Conservation (phyloP, 768 basidiomycete genomes). For the Pholiota molesta region DNA sequence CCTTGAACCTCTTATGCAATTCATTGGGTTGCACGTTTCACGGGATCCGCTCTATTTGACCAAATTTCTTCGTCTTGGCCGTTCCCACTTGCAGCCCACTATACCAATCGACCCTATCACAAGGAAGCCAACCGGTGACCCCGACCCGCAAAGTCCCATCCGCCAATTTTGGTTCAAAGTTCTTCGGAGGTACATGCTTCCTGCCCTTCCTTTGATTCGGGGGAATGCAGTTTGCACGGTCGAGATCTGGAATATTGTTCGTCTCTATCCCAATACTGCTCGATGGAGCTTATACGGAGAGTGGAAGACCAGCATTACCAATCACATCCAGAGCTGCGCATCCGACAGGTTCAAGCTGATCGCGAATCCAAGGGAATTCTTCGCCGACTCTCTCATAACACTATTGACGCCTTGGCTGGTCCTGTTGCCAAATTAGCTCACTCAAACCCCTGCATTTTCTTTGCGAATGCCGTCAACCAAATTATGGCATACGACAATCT, state of each 20-base stretch:
- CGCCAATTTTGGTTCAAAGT: constrained; percentile 86
- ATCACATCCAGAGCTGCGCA: constrained; percentile 76
- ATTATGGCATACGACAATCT: constrained; percentile 97
- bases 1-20: constrained; percentile 77
- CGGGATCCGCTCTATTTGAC: constrained; percentile 79
- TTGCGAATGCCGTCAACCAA: constrained; percentile 87
- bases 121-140: constrained; percentile 57
- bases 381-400: constrained; percentile 83
- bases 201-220: constrained; percentile 82
- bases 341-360: constrained; percentile 83
- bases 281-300: constrained; percentile 96
- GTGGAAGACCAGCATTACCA: constrained; percentile 82
- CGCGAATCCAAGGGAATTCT: constrained; percentile 88
- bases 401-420: constrained; percentile 82
- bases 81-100: constrained; percentile 60
- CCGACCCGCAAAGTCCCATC: constrained; percentile 60
- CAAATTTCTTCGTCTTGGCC: constrained; percentile 80
- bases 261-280: constrained; percentile 72
- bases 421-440: constrained; percentile 92
- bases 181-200: constrained; percentile 79
- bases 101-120: constrained; percentile 59
- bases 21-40: constrained; percentile 80
- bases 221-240: constrained; percentile 88
- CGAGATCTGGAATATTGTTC: constrained; percentile 91
- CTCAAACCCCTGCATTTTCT: constrained; percentile 92